A percentile compares a stretch with the other conserved stretches of the same genome.
These are phyloP conservation scores for Hymenoscyphus infarciens DNA, from an alignment of 2,329 filamentous ascomycete species.

Conservation along the genomic window DNA sequence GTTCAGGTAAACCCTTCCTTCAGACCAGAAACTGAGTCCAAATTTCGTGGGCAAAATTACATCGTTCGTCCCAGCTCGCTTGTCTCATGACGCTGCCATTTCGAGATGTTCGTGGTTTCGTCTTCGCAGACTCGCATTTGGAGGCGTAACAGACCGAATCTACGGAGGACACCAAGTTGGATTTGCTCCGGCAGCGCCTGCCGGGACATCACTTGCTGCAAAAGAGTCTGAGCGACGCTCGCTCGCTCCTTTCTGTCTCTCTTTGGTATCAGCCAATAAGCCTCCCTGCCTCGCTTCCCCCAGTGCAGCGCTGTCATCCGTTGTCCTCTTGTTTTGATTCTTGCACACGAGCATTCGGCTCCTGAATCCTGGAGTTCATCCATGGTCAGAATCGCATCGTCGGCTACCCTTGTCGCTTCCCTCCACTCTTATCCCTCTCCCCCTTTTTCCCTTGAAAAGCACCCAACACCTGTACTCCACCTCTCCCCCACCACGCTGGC, in stretches of 20 bases:
- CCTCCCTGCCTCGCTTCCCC: neutral
- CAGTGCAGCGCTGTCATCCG: neutral
- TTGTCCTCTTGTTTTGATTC: conserved; percentile 1
- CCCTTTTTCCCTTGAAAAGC: neutral
- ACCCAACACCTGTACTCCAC: neutral
- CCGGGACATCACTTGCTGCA: conserved; percentile 10
- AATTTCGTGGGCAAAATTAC: neutral
- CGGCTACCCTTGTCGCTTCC: conserved; percentile 18
- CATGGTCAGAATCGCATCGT: conserved; percentile 20
- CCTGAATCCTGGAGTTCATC: conserved; percentile 31
- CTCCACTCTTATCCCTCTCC: neutral
- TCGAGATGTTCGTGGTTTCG: conserved; percentile 9
- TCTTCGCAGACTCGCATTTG: conserved; percentile 9
- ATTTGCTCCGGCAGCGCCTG: conserved; percentile 13
- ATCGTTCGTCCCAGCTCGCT: neutral
- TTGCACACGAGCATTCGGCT: conserved; percentile 23
- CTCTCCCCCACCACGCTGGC: neutral
- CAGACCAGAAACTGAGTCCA: neutral
- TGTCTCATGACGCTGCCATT: conserved; percentile 11
- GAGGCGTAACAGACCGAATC: conserved; percentile 10
- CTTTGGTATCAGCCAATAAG: neutral
- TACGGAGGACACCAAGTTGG: neutral
- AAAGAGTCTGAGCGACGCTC: conserved; percentile 4
- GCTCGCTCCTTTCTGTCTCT: neutral
- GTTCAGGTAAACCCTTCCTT: neutral